A percentile compares a stretch with the other conserved stretches of the same genome.
Conservation (phyloP, 495 filamentous ascomycete species). For the Penicillium salamii region DNA sequence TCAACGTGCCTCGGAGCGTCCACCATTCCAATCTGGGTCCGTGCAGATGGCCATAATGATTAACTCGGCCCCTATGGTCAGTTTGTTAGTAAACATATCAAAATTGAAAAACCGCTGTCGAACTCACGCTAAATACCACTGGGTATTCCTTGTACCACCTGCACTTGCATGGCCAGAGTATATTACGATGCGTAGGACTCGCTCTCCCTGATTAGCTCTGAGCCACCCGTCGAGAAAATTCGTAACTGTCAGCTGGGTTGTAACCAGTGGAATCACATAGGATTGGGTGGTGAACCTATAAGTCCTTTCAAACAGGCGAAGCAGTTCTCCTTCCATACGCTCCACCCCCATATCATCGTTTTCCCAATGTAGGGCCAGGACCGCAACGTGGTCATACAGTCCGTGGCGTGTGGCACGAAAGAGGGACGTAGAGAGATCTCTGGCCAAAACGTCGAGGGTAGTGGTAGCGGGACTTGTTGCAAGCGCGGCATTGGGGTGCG, state of each 20-base stretch:
- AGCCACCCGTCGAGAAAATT: background rate
- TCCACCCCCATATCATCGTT: slow-evolving; percentile 13
- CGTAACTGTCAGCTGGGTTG: background rate
- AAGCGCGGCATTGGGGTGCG: too few species aligned
- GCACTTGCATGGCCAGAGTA: slow-evolving; percentile 4
- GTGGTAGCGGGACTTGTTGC: too few species aligned
- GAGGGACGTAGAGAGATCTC: too few species aligned
- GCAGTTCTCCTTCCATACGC: slow-evolving; percentile 6
- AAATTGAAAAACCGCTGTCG: background rate
- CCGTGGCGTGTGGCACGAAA: too few species aligned
- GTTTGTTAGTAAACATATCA: background rate
- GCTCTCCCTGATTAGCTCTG: background rate
- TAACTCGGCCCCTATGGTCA: background rate
- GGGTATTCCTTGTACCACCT: background rate
- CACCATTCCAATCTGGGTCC: background rate
- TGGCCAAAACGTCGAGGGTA: too few species aligned
- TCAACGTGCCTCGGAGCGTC: background rate
- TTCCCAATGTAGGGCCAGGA: slow-evolving; percentile 15
- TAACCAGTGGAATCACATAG: slow-evolving; percentile 4
- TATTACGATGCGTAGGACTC: background rate
- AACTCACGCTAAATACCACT: slow-evolving; percentile 1
- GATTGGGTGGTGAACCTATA: slow-evolving; percentile 5
- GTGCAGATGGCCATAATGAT: background rate
- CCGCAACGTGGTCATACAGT: slow-evolving; percentile 6
- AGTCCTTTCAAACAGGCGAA: slow-evolving; percentile 6